Evolutionary conservation across 2,329 filamentous ascomycete genomes (phyloP).

Genomic region (Monilinia laxa): DNA sequence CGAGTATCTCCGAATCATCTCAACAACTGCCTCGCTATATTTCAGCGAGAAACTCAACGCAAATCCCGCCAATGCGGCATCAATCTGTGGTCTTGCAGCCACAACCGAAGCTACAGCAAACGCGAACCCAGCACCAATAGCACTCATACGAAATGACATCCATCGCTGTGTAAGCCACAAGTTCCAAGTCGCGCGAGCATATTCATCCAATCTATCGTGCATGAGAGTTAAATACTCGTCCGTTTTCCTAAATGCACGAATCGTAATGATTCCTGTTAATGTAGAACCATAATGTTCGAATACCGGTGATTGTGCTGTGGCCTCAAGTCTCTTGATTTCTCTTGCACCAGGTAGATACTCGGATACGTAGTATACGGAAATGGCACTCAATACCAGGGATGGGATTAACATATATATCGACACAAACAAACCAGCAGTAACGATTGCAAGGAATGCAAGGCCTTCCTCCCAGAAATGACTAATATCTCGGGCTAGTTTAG

Average conservation of each 20-base stretch:
- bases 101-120: constrained; percentile 64
- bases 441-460: neutral
- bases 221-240: constrained; percentile 65
- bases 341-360: constrained; percentile 69
- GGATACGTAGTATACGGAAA: constrained; percentile 58
- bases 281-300: constrained; percentile 77
- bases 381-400: constrained; percentile 55
- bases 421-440: constrained; percentile 56
- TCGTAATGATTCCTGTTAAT: constrained; percentile 70
- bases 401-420: constrained; percentile 65
- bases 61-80: constrained; percentile 72
- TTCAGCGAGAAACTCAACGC: constrained; percentile 69
- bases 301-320: constrained; percentile 72
- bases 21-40: constrained; percentile 64
- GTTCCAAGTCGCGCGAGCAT: constrained; percentile 64
- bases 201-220: constrained; percentile 66
- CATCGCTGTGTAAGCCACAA: constrained; percentile 73
- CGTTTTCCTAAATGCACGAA: constrained; percentile 70
- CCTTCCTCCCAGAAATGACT: neutral
- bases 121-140: constrained; percentile 68
- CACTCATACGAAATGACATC: constrained; percentile 70
- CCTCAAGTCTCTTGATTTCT: constrained; percentile 75
- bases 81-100: constrained; percentile 58
- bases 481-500: neutral
- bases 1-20: constrained; percentile 40